These are phyloP conservation scores for Euphorbia pulcherrima DNA, from an alignment of 345 rosid species.

Conservation along the genomic window DNA sequence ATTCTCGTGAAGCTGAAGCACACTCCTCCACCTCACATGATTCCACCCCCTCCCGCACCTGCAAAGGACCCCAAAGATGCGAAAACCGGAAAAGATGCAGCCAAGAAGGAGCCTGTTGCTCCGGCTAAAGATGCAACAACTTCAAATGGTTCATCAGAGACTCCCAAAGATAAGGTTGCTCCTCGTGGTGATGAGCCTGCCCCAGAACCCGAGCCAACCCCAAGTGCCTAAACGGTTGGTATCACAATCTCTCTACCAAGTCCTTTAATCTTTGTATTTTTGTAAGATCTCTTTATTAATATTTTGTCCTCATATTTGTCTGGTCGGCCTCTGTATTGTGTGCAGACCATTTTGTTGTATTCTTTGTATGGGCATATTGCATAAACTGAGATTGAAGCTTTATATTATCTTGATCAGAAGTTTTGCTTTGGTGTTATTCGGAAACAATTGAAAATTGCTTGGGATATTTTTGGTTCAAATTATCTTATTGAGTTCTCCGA, in stretches of 20 bases:
- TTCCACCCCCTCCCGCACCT: constrained; percentile 37
- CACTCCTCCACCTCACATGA: constrained; percentile 37
- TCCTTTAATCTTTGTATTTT: constrained; percentile 17
- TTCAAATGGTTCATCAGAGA: constrained; percentile 21
- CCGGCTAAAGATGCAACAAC: constrained; percentile 27
- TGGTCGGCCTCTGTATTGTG: neutral
- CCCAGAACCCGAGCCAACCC: constrained; percentile 30
- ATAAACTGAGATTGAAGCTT: constrained; percentile 3
- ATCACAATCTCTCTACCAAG: neutral
- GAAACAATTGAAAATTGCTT: neutral
- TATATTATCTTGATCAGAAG: neutral
- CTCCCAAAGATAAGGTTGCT: constrained; percentile 29
- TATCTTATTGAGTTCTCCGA: no score
- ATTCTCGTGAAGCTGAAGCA: constrained; percentile 32
- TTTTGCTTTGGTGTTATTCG: neutral
- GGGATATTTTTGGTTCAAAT: no score
- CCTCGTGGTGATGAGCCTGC: constrained; percentile 25
- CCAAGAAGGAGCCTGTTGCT: constrained; percentile 23
- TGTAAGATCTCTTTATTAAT: constrained; percentile 5
- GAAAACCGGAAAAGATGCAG: constrained; percentile 30
- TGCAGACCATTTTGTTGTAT: neutral
- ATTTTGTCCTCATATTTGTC: constrained; percentile 2
- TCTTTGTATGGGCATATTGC: constrained; percentile 5
- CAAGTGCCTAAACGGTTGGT: constrained; percentile 27
- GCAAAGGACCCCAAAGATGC: constrained; percentile 30